These are phyloP conservation scores for Prorocentrum cordatum DNA, from an alignment of 169 alveolate species.

Conservation along the genomic window DNA sequence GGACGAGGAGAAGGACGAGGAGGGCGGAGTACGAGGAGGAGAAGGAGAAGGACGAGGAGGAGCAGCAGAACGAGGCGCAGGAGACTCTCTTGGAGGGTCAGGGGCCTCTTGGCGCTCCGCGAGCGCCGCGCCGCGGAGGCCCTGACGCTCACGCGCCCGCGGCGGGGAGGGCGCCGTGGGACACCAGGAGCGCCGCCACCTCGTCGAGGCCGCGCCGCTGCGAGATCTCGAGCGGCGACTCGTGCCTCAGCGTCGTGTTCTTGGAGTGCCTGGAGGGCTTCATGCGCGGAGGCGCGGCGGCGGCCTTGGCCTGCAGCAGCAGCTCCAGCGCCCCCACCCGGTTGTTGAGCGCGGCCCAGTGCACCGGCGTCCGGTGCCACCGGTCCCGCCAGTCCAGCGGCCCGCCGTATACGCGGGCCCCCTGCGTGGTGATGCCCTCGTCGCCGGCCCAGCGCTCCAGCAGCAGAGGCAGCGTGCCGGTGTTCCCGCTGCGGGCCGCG, in stretches of 20 bases:
- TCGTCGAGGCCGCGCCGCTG: background rate
- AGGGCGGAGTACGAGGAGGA: too few relatives aligned
- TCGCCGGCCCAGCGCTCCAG: background rate
- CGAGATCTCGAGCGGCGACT: conserved; percentile 31
- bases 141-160: too few relatives aligned
- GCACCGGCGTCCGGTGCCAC: conserved; percentile 56
- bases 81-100: too few relatives aligned
- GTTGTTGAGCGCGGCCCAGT: conserved; percentile 22
- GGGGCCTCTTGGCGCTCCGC: too few relatives aligned
- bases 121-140: too few relatives aligned
- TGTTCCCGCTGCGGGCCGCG: conserved; percentile 25
- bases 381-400: conserved; percentile 65
- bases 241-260: background rate
- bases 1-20: too few relatives aligned
- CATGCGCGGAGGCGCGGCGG: background rate
- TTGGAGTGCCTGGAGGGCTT: background rate
- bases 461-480: background rate
- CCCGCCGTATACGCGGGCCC: conserved; percentile 56
- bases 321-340: background rate
- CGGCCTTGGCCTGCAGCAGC: background rate
- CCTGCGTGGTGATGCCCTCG: background rate
- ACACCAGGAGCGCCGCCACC: background rate
- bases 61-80: too few relatives aligned
- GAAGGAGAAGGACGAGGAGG: too few relatives aligned
- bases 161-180: too few relatives aligned